A percentile compares a stretch with the other conserved stretches of the same genome.
Conservation (phyloP, 2,329 filamentous ascomycete species). For the Trematosphaeria pertusa region DNA sequence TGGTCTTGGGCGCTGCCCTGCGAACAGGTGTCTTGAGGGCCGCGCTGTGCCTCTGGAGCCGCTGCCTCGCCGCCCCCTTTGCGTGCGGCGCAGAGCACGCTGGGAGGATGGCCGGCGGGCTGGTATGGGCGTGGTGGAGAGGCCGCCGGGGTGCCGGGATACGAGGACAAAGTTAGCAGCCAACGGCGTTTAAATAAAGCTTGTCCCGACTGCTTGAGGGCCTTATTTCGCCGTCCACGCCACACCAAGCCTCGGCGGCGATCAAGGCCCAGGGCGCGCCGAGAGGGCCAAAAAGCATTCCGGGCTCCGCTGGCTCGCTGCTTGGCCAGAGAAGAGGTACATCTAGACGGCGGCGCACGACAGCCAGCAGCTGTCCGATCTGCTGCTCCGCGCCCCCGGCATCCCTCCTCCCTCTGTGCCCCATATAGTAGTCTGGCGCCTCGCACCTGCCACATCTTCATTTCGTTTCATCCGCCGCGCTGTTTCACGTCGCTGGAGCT, state of each 20-base stretch:
- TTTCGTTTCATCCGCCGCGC: slow-evolving; percentile 27
- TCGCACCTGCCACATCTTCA: slow-evolving; percentile 8
- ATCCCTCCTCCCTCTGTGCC: slow-evolving; percentile 8
- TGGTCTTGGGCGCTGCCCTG: background rate
- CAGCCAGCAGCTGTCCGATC: slow-evolving; percentile 23
- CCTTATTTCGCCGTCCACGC: slow-evolving; percentile 46
- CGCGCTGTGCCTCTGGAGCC: background rate
- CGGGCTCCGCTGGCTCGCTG: slow-evolving; percentile 20
- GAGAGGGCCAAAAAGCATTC: slow-evolving; percentile 37
- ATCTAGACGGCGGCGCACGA: slow-evolving; percentile 33
- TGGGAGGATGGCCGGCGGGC: background rate
- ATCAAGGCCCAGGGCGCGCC: slow-evolving; percentile 41
- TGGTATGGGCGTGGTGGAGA: too few species aligned
- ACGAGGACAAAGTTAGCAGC: slow-evolving; percentile 30
- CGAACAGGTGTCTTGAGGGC: slow-evolving; percentile 2
- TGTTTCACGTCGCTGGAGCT: slow-evolving; percentile 26
- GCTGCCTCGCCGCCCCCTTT: background rate
- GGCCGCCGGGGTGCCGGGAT: slow-evolving; percentile 21
- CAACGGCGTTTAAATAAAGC: slow-evolving; percentile 48
- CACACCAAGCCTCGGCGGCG: slow-evolving; percentile 45
- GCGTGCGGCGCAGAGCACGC: background rate
- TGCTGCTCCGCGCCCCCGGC: slow-evolving; percentile 10
- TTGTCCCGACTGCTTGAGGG: slow-evolving; percentile 43
- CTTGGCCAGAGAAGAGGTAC: slow-evolving; percentile 20
- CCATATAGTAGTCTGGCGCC: background rate